Conservation (phyloP, 2,329 filamentous ascomycete species). For the Colletotrichum tofieldiae region DNA sequence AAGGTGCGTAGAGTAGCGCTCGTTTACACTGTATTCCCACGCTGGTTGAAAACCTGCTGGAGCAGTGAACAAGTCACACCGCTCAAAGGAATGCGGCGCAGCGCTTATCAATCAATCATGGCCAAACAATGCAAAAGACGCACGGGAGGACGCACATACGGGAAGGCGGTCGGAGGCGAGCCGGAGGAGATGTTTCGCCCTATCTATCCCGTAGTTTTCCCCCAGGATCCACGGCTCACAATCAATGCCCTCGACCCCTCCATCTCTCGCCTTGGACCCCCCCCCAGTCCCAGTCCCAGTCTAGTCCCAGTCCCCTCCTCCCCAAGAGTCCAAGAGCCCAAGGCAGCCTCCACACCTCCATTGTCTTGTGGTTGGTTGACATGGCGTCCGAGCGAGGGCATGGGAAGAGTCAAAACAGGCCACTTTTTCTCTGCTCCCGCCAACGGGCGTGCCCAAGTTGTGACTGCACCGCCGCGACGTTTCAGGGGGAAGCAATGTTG, state of each 20-base stretch:
- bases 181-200: no score
- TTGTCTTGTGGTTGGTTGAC: background rate
- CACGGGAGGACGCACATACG: no score
- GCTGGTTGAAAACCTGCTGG: background rate
- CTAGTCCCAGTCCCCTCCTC: background rate
- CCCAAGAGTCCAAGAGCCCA: background rate
- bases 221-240: no score
- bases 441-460: constrained; percentile 19
- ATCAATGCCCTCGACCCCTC: no score
- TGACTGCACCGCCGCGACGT: constrained; percentile 33
- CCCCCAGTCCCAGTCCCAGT: background rate
- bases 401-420: constrained; percentile 31
- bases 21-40: background rate
- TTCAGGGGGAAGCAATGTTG: constrained; percentile 38
- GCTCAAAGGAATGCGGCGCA: no score
- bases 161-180: no score
- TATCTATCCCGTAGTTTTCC: no score
- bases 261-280: background rate
- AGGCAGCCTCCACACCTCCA: no score
- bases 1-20: background rate
- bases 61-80: no score
- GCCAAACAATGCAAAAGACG: no score
- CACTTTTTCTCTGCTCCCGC: constrained; percentile 15
- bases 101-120: no score
- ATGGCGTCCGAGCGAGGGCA: constrained; percentile 25